Base-by-base conservation (phyloP, 306 rosid species). In the Gastrolobium villosum region DNA sequence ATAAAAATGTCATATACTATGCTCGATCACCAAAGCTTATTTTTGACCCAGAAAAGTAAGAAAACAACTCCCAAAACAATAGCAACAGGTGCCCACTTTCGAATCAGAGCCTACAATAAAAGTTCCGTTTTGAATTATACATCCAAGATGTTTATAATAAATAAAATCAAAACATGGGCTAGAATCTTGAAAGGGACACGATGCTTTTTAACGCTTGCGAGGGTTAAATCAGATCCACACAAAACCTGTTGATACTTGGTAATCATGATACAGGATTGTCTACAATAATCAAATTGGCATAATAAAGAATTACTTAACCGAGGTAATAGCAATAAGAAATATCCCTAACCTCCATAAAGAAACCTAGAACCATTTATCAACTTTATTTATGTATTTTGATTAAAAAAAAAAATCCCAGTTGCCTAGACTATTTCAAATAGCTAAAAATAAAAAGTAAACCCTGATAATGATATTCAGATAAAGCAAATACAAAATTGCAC, bases 71-170 rank as follows among this genome's bases (percentile, higher is more conserved):
- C 99, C 7, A 96, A 82, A 65, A 96, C 99, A 77, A 95, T 90
- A 52, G 99, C 95, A 81, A 92, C 95, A n/a, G 99, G 99, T 2
- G 97, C 99, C 95, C 95, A 89, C 89, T 95, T 95, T 52, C 91
- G 90, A 75, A 95, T 92, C 68, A 95, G 81, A 63, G 98, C 99
- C 99, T 95, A 75, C 81, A 84, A 40, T 61, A 37, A 83, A 76
- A 43, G 70, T 46, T 69, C 26, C 4, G 66, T 71, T 81, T 79
- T 2, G 52, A 76, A 70, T 85, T 74, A 77, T 78, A 73, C 8
- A 60, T 54, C 48, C 63, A 1, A 10, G 49, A 79, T 57, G 30
- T 50, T 14, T 9, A 34, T 32, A 55, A 73, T 32, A 48, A 63
- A 7, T 7, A 61, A 6, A 77, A 72, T 30, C n/a, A 28, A 77